Conservation (phyloP, 2,329 filamentous ascomycete species). For the Pyricularia grisea region DNA sequence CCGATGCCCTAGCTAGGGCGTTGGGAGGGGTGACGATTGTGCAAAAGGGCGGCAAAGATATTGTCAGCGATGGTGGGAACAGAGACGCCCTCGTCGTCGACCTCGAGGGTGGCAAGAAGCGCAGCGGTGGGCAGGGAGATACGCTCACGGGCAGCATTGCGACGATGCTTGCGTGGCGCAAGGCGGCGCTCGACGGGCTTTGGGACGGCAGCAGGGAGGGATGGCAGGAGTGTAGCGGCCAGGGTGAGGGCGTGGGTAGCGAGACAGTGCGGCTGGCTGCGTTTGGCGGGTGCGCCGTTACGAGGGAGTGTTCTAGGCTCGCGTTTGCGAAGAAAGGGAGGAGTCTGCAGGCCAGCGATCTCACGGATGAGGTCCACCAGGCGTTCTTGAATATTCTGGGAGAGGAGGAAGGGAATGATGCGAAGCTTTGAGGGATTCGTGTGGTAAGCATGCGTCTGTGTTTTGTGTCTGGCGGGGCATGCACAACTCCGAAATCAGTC, state of each 20-base stretch:
- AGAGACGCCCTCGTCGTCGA: slow-evolving; percentile 62
- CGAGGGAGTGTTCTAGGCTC: slow-evolving; percentile 76
- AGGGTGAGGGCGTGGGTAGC: slow-evolving; percentile 18
- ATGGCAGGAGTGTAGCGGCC: slow-evolving; percentile 5
- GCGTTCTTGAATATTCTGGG: slow-evolving; percentile 77
- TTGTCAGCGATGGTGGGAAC: slow-evolving; percentile 43
- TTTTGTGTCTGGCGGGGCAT: too few relatives aligned
- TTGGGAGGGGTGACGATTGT: slow-evolving; percentile 85
- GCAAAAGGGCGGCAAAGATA: slow-evolving; percentile 78
- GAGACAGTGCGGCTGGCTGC: slow-evolving; percentile 66
- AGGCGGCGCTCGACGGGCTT: slow-evolving; percentile 72
- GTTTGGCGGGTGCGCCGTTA: slow-evolving; percentile 80
- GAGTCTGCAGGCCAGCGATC: slow-evolving; percentile 82
- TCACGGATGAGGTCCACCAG: slow-evolving; percentile 81
- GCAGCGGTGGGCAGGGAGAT: slow-evolving; percentile 90
- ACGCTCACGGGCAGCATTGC: slow-evolving; percentile 85
- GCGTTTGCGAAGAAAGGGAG: slow-evolving; percentile 82
- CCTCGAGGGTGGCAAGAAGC: slow-evolving; percentile 72
- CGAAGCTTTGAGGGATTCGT: not conserved
- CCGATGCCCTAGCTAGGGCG: slow-evolving; percentile 60
- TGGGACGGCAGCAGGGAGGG: slow-evolving; percentile 52
- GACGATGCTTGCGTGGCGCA: slow-evolving; percentile 81
- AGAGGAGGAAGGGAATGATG: slow-evolving; percentile 43
- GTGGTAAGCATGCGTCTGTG: too few relatives aligned
- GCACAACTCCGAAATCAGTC: too few relatives aligned